Evolutionary conservation across 1,284 basidiomycete species (phyloP), one percentile per base, ranked within the genome.

Genomic region (Tilletia indica): DNA sequence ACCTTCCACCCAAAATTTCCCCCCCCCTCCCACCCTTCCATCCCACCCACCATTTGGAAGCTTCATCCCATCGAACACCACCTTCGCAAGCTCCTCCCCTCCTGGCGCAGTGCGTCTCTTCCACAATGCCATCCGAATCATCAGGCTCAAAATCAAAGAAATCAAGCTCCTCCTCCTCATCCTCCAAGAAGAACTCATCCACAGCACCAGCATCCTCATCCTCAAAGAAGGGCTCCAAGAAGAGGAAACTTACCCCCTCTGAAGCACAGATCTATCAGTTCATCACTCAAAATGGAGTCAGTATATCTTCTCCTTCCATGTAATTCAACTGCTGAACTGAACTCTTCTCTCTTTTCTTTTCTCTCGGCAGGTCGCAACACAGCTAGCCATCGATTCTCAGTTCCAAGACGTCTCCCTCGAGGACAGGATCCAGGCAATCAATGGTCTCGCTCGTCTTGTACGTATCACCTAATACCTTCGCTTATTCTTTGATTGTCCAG

Each of bases 361-460:
- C 25, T 31, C 25, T 31, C 25, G 25, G 25, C 25, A 31, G 25
- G 25, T 19, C 11, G 45, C 42, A 11, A 67, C 66, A 21, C 42
- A 34, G 34, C 19, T 31, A 19, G 39, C 31, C 19, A 34, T 67
- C 42, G 45, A 42, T 12, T 14, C 16, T 6, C 6, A 16, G 8
- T 67, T 67, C 31, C 21, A n/a, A 9, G 36, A 42, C 11, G 14
- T 67, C 66, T 25, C 31, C 14, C 39, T 81, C 64, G 75, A 80
- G n/a, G 82, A 83, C 25, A 75, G 74, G 48, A 74, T 82, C 31
- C 25, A 69, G 4, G 76, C 77, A 38, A 78, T 82, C 76, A 83
- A 83, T 49, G 74, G 76, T 0, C 74, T 83, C 8, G 74, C 81
- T 54, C 77, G 76, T 31, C 80, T 82, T 8, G 74, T 78, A 71